Evolutionary conservation across 2,329 filamentous ascomycete genomes (phyloP), one percentile per base, ranked within the genome.

Genomic region (Neonectria neomacrospora): DNA sequence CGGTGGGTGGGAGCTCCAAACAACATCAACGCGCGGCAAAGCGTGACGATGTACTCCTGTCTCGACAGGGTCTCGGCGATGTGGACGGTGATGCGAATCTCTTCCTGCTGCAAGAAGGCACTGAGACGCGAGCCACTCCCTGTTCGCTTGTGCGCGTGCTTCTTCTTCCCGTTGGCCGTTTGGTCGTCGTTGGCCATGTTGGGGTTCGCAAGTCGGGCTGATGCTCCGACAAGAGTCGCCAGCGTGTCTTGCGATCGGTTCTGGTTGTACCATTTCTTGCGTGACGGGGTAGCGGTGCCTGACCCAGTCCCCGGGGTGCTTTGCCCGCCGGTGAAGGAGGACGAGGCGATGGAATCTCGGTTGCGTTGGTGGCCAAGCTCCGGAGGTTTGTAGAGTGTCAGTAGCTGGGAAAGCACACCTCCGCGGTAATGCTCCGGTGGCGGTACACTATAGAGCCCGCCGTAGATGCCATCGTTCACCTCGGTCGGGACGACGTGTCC

Each of bases 1-100:
- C 94, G 88, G 80, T 97, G 94, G 0, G 93, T 96, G 0, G 94
- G 94, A 0, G 94, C 94, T 14, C 94, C 94, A 67, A 91, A 97
- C 65, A 88, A 83, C 93, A 97, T 97, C 64, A 97, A 79, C 1
- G 92, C 91, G 45, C 89, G 88, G 76, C 94, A 97, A 5, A 97
- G 86, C 73, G 91, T 93, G 66, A 94, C 86, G 54, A 97, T 86
- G 76, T 96, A 97, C 66, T 88, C 88, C 71, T 97, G 93, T 3
- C 93, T 87, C 39, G 89, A 88, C 14, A 97, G 83, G 2, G 90
- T 94, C 68, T 88, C 82, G 28, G 87, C 86, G 66, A 89, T 89
- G 71, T 84, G 81, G 16, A 83, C 73, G 1, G 81, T 82, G 58
- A 83, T 83, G 11, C 80, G 78, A 10, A 78, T 75, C 68, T 83